Evolutionary conservation across 1,284 basidiomycete species (phyloP), one percentile per base, ranked within the genome.

Genomic region (Ustilago hordei): DNA sequence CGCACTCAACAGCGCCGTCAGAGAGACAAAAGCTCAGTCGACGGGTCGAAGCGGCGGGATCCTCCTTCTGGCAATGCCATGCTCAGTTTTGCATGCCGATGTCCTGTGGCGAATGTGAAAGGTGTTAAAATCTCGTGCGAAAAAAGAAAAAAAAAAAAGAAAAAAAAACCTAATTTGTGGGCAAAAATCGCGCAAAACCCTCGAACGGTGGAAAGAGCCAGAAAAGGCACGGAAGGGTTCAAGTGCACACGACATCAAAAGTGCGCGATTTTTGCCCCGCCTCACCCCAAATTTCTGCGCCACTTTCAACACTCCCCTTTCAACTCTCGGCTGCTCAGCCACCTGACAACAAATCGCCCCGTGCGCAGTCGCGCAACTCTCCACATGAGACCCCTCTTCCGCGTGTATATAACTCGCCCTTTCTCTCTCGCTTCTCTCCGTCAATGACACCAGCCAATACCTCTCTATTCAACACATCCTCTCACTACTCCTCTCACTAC

Each of bases 231-330:
- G 23, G 23, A 1, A 23, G 23, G 23, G 23, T 28, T 28, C 23
- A 28, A 28, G 23, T 28, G 23, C 23, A 28, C 23, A 28, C 23
- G 23, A 28, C 23, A 65, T 65, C 63, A 45, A 23, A 32, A 23
- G 12, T 64, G 62, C 55, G 62, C 62, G 62, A 64, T 64, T 57
- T 64, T 64, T 19, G 62, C 62, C 36, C 31, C 19, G 17, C 60
- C 19, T 48, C 4, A 19, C 23, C 13, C 52, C 52, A 0, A 13
- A 28, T 28, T 28, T 28, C n/a, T 45, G 43, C 43, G 17, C 43
- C 43, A 19, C 17, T 34, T 8, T 35, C 11, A 36, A 38, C 55
- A 13, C n/a, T 6, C 35, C 38, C 43, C 17, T 54, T 45, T 35
- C 3, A 19, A 35, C 15, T 1, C 23, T 31, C 19, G 4, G 8